phyloP scores from a whole-genome alignment of 768 basidiomycete genomes.

The Russula sp. region DNA sequence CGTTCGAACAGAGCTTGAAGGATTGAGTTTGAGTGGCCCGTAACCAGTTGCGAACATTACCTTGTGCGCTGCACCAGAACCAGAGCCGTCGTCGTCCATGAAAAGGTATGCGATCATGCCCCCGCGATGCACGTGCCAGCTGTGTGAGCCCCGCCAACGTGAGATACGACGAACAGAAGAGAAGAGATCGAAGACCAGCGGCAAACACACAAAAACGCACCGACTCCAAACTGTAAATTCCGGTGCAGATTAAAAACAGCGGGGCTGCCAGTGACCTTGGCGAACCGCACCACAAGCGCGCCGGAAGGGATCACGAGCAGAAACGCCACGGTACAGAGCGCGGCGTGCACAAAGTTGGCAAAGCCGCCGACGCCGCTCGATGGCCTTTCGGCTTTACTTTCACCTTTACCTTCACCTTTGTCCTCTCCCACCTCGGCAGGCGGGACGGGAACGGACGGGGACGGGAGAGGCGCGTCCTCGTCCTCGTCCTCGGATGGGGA shows the following conservation, averaged over 20 bases:
- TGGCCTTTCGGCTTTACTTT: neutral
- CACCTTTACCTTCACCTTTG: neutral
- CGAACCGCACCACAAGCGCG: conserved; percentile 46
- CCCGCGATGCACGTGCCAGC: conserved; percentile 1
- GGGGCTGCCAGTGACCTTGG: conserved; percentile 37
- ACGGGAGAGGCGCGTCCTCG: neutral
- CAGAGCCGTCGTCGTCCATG: neutral
- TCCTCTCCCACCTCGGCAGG: neutral
- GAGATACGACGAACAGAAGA: too few species aligned
- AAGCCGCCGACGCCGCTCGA: neutral
- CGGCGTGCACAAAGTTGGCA: conserved; percentile 45
- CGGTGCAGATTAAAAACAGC: conserved; percentile 43
- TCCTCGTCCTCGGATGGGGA: conserved; percentile 21
- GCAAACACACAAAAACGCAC: neutral
- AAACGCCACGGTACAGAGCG: conserved; percentile 46
- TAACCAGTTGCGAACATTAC: neutral
- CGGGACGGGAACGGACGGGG: neutral
- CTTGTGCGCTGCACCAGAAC: neutral
- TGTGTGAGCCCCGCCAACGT: neutral
- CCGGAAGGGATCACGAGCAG: conserved; percentile 52
- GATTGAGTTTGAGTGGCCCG: too few species aligned
- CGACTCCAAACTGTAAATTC: conserved; percentile 25
- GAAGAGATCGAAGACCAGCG: neutral
- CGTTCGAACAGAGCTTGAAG: too few species aligned
- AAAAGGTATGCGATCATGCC: conserved; percentile 10